phyloP scores from a whole-genome alignment of 1,139 yeast genomes.

The Casaregolazyma suthepensis region DNA sequence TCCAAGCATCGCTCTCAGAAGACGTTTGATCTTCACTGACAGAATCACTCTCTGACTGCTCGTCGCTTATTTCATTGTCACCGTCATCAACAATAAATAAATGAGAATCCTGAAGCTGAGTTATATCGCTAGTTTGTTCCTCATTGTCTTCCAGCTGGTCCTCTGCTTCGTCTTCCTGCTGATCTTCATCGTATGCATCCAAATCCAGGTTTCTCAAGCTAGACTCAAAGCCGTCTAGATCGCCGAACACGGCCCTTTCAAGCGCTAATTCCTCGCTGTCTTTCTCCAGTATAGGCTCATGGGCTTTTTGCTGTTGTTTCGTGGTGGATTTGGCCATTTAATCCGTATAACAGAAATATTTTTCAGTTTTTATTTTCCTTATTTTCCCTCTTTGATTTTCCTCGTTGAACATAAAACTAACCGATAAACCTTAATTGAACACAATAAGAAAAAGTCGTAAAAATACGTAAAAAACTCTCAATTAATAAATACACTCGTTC shows the following conservation, averaged over 20 bases:
- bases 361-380: no score
- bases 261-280: conserved; percentile 75
- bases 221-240: conserved; percentile 66
- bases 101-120: conserved; percentile 32
- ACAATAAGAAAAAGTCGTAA: background rate
- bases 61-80: conserved; percentile 37
- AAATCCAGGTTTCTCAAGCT: conserved; percentile 54
- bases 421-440: background rate
- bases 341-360: background rate
- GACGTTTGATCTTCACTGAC: conserved; percentile 30
- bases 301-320: background rate
- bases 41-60: conserved; percentile 54
- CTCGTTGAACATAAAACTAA: background rate
- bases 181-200: conserved; percentile 42
- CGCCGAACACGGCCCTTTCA: conserved; percentile 88
- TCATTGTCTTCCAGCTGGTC: conserved; percentile 31
- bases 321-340: conserved; percentile 4
- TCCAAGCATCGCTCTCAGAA: conserved; percentile 63
- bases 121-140: conserved; percentile 24
- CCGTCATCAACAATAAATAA: conserved; percentile 34
- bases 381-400: background rate
- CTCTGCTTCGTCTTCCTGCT: conserved; percentile 41
- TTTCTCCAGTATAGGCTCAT: conserved; percentile 40
- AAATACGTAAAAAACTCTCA: background rate
- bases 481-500: no score